Percentiles rank a stretch among this genome's conserved stretches.
Evolutionary conservation across 2,329 filamentous ascomycete species (phyloP).

Genomic region (Penicillium sp.): DNA sequence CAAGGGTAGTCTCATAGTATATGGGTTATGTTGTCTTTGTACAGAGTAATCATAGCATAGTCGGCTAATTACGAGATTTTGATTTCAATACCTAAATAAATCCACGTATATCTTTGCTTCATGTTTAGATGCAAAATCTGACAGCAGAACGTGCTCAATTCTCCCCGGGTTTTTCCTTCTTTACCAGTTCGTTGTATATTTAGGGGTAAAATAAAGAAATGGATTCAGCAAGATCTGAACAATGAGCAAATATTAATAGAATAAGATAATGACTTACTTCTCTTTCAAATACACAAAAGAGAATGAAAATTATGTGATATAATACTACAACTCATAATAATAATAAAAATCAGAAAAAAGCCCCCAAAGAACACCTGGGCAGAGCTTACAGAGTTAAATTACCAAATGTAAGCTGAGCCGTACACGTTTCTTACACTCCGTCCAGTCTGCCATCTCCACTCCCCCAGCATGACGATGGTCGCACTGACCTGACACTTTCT

Average conservation of each 20-base stretch:
- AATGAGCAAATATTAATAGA: too few relatives aligned
- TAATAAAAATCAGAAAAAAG: neutral
- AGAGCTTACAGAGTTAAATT: conserved; percentile 13
- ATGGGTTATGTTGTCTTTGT: too few relatives aligned
- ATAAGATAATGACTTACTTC: too few relatives aligned
- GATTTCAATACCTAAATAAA: too few relatives aligned
- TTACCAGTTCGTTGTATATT: neutral
- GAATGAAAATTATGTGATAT: too few relatives aligned
- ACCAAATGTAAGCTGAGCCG: conserved; percentile 18
- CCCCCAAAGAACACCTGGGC: neutral
- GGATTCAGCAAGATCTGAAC: too few relatives aligned
- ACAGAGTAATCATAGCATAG: too few relatives aligned
- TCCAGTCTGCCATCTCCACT: conserved; percentile 32
- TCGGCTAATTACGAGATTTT: too few relatives aligned
- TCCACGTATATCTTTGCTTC: neutral
- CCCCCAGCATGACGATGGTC: conserved; percentile 33
- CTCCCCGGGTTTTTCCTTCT: neutral
- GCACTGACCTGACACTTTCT: conserved; percentile 14
- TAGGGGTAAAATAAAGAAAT: too few relatives aligned
- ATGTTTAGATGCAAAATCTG: neutral
- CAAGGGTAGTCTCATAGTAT: too few relatives aligned
- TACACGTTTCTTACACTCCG: conserved; percentile 22
- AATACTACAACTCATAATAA: too few relatives aligned
- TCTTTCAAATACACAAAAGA: too few relatives aligned
- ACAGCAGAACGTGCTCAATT: conserved; percentile 1